phyloP scores from a whole-genome alignment of 805 yeast genomes.

The Yamadazyma insecticola region DNA sequence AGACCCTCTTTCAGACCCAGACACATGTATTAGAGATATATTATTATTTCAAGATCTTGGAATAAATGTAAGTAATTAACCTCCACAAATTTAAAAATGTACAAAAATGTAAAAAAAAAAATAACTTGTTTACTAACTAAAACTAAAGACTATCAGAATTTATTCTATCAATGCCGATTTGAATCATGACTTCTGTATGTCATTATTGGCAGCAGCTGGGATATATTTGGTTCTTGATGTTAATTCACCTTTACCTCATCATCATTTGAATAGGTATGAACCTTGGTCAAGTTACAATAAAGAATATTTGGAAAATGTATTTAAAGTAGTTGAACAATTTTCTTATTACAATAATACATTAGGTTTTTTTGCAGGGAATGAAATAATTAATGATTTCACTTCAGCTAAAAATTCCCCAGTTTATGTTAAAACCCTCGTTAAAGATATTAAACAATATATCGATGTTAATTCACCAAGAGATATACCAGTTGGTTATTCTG shows the following conservation, averaged over 20 bases:
- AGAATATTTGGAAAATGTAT: constrained; percentile 68
- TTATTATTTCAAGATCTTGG: constrained; percentile 77
- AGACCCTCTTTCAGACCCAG: constrained; percentile 77
- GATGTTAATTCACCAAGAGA: constrained; percentile 51
- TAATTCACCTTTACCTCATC: constrained; percentile 75
- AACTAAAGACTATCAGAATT: constrained; percentile 56
- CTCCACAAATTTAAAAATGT: too few relatives aligned
- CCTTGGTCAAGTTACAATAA: constrained; percentile 87
- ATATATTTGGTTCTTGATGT: constrained; percentile 90
- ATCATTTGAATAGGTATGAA: constrained; percentile 83
- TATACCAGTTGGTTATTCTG: constrained; percentile 93
- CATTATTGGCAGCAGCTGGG: constrained; percentile 84
- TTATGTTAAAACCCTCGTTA: constrained; percentile 70
- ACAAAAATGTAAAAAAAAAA: too few relatives aligned
- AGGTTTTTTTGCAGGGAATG: constrained; percentile 91
- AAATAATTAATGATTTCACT: constrained; percentile 72
- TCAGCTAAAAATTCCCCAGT: constrained; percentile 68
- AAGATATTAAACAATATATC: constrained; percentile 78
- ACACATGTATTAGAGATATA: constrained; percentile 76
- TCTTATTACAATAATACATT: constrained; percentile 82
- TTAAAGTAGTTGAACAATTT: constrained; percentile 76
- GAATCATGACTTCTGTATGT: constrained; percentile 88
- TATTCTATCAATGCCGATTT: constrained; percentile 81
- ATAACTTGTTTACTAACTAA: constrained; percentile 22
- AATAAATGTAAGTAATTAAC: constrained; percentile 48